phyloP scores from a whole-genome alignment of 495 filamentous ascomycete genomes.

The Amphirosellinia nigrospora region DNA sequence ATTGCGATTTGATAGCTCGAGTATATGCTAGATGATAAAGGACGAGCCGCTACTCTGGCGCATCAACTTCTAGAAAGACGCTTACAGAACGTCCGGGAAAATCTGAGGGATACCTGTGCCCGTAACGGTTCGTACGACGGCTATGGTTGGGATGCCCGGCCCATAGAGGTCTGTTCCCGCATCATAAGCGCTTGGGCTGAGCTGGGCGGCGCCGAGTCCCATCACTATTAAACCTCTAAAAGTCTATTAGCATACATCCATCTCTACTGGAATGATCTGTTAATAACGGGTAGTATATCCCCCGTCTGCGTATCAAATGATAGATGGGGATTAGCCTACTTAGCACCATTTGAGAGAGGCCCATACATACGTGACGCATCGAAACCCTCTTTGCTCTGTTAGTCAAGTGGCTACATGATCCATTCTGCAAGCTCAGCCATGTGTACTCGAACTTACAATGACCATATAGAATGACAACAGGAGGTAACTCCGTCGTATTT shows the following conservation, averaged over 20 bases:
- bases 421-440: neutral
- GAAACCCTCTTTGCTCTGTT: slow-evolving; percentile 29
- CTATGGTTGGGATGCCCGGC: slow-evolving; percentile 35
- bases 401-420: neutral
- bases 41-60: neutral
- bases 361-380: slow-evolving; percentile 36
- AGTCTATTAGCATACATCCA: neutral
- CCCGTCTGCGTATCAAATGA: neutral
- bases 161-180: slow-evolving; percentile 28
- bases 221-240: slow-evolving; percentile 33
- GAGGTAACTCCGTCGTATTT: slow-evolving; percentile 42
- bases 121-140: slow-evolving; percentile 24
- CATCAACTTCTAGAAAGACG: neutral
- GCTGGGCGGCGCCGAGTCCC: slow-evolving; percentile 32
- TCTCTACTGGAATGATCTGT: neutral
- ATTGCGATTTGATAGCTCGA: slow-evolving; percentile 39
- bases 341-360: slow-evolving; percentile 37
- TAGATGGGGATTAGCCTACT: slow-evolving; percentile 16
- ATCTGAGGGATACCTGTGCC: neutral
- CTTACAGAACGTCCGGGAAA: neutral
- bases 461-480: slow-evolving; percentile 49
- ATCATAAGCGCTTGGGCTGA: slow-evolving; percentile 26
- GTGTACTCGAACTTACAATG: slow-evolving; percentile 35
- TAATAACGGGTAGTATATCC: neutral
- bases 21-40: slow-evolving; percentile 25